Conservation (phyloP, 495 filamentous ascomycete species). For the Parathielavia hyrcaniae region DNA sequence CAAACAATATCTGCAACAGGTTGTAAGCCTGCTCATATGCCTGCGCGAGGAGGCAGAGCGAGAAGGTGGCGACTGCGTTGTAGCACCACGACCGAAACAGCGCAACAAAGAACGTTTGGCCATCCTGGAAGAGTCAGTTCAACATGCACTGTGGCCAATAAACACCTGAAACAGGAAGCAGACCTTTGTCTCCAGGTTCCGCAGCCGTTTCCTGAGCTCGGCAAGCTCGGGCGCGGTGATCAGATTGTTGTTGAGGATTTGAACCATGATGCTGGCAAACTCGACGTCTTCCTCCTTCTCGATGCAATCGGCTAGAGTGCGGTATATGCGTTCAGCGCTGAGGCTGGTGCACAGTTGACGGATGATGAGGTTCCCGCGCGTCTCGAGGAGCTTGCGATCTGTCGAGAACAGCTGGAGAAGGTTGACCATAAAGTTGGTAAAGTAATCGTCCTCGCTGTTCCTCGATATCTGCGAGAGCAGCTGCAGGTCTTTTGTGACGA, state of each 20-base stretch:
- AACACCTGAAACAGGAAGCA: background rate
- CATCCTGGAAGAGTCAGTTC: conserved; percentile 53
- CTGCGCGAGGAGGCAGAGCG: conserved; percentile 89
- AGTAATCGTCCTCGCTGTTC: conserved; percentile 95
- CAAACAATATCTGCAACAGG: conserved; percentile 90
- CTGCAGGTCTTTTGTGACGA: conserved; percentile 92
- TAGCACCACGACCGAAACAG: conserved; percentile 98
- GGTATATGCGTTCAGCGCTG: conserved; percentile 91
- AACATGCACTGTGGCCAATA: conserved; percentile 20
- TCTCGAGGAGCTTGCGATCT: conserved; percentile 83
- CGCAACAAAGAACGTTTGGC: conserved; percentile 89
- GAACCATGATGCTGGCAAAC: conserved; percentile 99
- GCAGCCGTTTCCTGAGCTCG: conserved; percentile 80
- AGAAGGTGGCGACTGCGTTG: conserved; percentile 97
- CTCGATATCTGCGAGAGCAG: conserved; percentile 91
- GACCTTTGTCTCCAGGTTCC: conserved; percentile 83
- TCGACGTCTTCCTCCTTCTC: conserved; percentile 98
- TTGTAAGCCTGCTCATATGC: conserved; percentile 99
- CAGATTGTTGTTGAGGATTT: conserved; percentile 97
- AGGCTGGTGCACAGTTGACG: conserved; percentile 88
- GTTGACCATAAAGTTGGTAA: conserved; percentile 96
- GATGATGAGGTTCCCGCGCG: conserved; percentile 91
- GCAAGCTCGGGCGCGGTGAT: conserved; percentile 94
- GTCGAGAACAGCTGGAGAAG: conserved; percentile 92
- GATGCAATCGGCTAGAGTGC: conserved; percentile 90